Percentiles rank a stretch among this genome's conserved stretches.
Conservation (phyloP, 192 early-diverging fungal species). For the Phlyctochytrium arcticum region DNA sequence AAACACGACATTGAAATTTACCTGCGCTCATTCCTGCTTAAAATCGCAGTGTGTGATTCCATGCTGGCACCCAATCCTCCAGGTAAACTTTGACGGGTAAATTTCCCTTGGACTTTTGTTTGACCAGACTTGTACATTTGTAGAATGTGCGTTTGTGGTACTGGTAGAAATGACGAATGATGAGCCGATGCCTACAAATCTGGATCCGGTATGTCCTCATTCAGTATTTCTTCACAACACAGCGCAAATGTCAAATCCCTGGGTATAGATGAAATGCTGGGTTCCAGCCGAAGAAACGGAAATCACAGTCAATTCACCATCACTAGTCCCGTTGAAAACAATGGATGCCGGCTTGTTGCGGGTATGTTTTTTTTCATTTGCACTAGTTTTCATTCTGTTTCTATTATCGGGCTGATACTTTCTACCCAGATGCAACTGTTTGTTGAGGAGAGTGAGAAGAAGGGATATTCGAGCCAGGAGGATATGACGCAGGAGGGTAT, state of each 20-base stretch:
- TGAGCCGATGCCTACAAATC: slow-evolving; percentile 7
- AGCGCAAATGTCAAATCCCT: no score
- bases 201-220: neutral
- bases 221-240: no score
- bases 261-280: no score
- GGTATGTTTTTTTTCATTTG: slow-evolving; percentile 8
- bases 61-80: slow-evolving; percentile 12
- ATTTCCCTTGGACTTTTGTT: neutral
- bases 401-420: no score
- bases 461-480: neutral
- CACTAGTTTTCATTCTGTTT: neutral
- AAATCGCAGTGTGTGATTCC: slow-evolving; percentile 21
- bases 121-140: neutral
- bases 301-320: slow-evolving; percentile 6
- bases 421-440: slow-evolving; percentile 22
- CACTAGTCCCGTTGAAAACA: slow-evolving; percentile 28
- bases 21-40: slow-evolving; percentile 26
- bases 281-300: slow-evolving; percentile 22
- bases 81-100: slow-evolving; percentile 1
- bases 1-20: slow-evolving; percentile 21
- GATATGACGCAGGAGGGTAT: neutral
- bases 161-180: slow-evolving; percentile 29
- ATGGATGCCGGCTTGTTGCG: slow-evolving; percentile 35
- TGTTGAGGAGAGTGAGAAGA: slow-evolving; percentile 22
- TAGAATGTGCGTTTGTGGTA: slow-evolving; percentile 26